Conservation (phyloP, 2,329 filamentous ascomycete genomes). For the Colletotrichum godetiae region DNA sequence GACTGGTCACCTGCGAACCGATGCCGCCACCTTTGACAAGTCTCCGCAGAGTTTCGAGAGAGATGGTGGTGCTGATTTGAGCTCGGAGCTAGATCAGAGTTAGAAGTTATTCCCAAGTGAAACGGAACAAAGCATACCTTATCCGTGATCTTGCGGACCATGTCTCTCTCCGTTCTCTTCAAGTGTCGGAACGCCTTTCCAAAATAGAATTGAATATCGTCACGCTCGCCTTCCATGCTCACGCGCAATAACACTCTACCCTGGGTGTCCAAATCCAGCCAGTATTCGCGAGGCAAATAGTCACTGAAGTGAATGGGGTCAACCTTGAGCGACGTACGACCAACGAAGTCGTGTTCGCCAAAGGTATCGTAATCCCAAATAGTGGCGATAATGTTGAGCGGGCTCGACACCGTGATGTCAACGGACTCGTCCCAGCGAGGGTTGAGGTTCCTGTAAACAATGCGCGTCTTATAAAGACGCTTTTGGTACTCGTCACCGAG, state of each 20-base stretch:
- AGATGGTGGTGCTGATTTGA: constrained; percentile 92
- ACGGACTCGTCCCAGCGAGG: constrained; percentile 98
- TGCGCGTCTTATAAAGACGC: constrained; percentile 91
- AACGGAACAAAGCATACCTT: constrained; percentile 72
- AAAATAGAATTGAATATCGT: constrained; percentile 99
- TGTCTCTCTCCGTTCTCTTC: constrained; percentile 95
- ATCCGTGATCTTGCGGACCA: constrained; percentile 97
- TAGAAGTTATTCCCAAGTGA: constrained; percentile 35
- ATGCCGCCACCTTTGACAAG: constrained; percentile 78
- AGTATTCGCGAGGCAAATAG: constrained; percentile 95
- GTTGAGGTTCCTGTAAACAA: constrained; percentile 90
- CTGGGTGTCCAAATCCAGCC: constrained; percentile 97
- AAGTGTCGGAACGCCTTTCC: constrained; percentile 95
- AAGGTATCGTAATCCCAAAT: constrained; percentile 99
- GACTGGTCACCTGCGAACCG: constrained; percentile 77
- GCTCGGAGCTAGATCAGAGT: constrained; percentile 75
- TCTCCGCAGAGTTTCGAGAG: constrained; percentile 80
- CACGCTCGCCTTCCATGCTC: constrained; percentile 98
- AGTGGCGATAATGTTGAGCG: constrained; percentile 94
- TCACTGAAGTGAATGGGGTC: constrained; percentile 98
- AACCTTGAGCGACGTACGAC: constrained; percentile 96
- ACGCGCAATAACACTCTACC: constrained; percentile 89
- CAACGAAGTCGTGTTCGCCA: constrained; percentile 97
- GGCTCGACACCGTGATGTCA: constrained; percentile 91
- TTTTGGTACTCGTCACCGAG: constrained; percentile 98